These are phyloP conservation scores for Nakazawaea ishiwadae DNA, from an alignment of 805 yeast genomes.

Conservation along the genomic window DNA sequence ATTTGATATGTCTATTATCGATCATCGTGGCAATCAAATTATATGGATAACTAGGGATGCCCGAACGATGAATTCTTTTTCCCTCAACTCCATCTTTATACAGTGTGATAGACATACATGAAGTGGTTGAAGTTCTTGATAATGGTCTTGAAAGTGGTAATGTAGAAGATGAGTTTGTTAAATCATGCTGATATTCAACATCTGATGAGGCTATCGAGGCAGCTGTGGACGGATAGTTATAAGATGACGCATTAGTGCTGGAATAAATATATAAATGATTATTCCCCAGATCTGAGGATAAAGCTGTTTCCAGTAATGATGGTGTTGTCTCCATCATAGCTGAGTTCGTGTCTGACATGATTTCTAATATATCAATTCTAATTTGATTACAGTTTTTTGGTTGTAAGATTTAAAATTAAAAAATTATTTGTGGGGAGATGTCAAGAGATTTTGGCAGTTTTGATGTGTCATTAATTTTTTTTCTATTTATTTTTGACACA, in stretches of 20 bases:
- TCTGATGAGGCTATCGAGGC: conserved; percentile 24
- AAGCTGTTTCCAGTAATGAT: conserved; percentile 12
- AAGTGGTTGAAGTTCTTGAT: conserved; percentile 58
- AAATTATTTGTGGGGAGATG: background rate
- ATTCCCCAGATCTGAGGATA: conserved; percentile 11
- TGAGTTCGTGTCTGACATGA: conserved; percentile 4
- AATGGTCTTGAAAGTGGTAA: conserved; percentile 46
- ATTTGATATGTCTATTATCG: conserved; percentile 6
- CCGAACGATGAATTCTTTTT: conserved; percentile 41
- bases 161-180: conserved; percentile 8
- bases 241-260: background rate
- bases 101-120: conserved; percentile 69
- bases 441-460: too few relatives aligned
- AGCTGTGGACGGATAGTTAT: conserved; percentile 19
- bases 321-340: conserved; percentile 4
- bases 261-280: conserved; percentile 2
- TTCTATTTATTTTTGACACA: too few relatives aligned
- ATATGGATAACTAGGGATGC: conserved; percentile 34
- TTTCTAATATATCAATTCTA: too few relatives aligned
- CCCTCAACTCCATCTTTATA: conserved; percentile 75
- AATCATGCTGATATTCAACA: conserved; percentile 21
- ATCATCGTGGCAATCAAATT: conserved; percentile 32
- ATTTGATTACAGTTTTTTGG: too few relatives aligned
- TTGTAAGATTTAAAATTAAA: too few relatives aligned
- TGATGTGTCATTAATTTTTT: too few relatives aligned